Base-by-base conservation (phyloP, 2,329 filamentous ascomycete species). In the Microsporum canis region DNA sequence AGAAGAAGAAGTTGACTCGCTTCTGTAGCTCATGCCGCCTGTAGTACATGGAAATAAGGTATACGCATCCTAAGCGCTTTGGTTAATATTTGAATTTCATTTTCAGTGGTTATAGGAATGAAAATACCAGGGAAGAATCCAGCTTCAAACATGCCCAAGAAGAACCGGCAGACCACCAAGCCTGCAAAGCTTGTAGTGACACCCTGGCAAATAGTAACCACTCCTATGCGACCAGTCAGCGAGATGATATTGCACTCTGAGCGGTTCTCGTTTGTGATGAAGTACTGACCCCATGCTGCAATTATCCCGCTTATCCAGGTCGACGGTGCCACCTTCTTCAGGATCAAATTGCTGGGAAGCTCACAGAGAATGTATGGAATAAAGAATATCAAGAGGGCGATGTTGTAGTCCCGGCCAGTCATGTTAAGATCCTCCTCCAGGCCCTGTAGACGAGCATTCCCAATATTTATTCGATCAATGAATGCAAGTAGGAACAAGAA, bases 401-500 rank as follows among this genome's bases (percentile, higher is more conserved):
- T 70, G 62, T 77, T 78, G 62, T 73, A 79, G 58, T 75, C 71
- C 58, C 73, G 72, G 17, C 69, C 70, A 3, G 67, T 69, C 77
- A 80, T 77, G 55, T 72, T 63, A 49, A 80, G 69, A 57, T 77
- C 73, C 53, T 67, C 67, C 63, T 78, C 75, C 10, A 80, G 65
- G 2, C 77, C 76, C 58, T 76, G 71, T 12, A 79, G 70, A 3
- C 77, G 71, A 1, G 77, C 78, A 68, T 80, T 79, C 33, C 76
- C 77, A 59, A 79, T 79, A 63, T 77, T 77, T 66, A 76, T 65
- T n/a, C 77, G 71, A 63, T 79, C 77, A 6, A 79, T 67, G 60
- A 79, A 79, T 2, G 75, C 72, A 41, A 77, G 69, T 12, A 78
- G 67, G 62, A 76, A 79, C 1, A 82, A 67, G 3, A 79, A 60